phyloP scores from a whole-genome alignment of 345 rosid genomes.

The Pugionium cornutum region DNA sequence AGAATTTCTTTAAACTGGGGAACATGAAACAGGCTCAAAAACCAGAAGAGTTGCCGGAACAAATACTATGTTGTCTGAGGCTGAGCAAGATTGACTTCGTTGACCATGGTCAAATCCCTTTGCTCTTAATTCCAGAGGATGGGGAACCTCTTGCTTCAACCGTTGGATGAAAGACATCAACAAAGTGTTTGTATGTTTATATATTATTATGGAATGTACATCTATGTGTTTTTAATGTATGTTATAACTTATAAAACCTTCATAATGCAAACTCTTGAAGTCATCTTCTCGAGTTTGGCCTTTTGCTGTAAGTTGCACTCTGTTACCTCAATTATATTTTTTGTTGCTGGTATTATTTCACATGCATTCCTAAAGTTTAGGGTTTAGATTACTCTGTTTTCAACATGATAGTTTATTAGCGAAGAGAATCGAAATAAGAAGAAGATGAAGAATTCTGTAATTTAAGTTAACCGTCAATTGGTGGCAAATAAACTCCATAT shows the following conservation, averaged over 20 bases:
- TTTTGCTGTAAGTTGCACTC: conserved; percentile 26
- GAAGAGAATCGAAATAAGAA: too few species aligned
- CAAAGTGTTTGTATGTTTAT: too few species aligned
- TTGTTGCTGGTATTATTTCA: neutral
- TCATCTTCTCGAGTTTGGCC: conserved; percentile 33
- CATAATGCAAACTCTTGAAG: conserved; percentile 30
- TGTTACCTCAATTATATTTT: conserved; percentile 18
- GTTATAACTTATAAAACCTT: neutral
- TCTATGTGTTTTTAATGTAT: neutral
- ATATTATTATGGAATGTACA: neutral
- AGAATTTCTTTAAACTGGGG: neutral
- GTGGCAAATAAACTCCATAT: too few species aligned
- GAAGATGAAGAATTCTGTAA: too few species aligned
- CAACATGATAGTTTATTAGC: too few species aligned
- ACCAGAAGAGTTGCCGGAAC: conserved; percentile 91
- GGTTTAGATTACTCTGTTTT: too few species aligned
- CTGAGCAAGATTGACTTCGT: conserved; percentile 80
- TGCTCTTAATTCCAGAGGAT: conserved; percentile 53
- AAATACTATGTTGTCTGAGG: conserved; percentile 76
- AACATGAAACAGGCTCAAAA: conserved; percentile 69
- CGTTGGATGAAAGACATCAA: conserved; percentile 16
- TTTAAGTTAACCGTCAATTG: too few species aligned
- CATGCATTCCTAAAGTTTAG: neutral
- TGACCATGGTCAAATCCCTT: conserved; percentile 72
- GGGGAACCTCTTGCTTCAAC: conserved; percentile 25